phyloP scores from a whole-genome alignment of 345 rosid species.

The Rhizophora apiculata region DNA sequence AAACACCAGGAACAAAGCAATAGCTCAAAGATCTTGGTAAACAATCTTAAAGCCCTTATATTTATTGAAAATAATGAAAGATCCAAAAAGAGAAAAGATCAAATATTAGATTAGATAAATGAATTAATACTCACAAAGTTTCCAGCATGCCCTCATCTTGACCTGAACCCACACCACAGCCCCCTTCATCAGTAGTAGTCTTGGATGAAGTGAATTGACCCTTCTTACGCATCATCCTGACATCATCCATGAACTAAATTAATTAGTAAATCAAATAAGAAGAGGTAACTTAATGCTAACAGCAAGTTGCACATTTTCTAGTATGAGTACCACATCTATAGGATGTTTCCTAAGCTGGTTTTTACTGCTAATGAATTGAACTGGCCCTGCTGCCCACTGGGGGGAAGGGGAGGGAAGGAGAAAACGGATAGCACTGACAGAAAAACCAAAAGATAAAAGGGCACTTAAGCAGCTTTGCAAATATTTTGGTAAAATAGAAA shows the following conservation, averaged over 20 bases:
- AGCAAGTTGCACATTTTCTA: no score
- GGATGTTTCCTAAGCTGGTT: no score
- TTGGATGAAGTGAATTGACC: constrained; percentile 44
- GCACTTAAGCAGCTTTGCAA: no score
- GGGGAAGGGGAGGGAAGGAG: no score
- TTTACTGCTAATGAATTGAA: no score
- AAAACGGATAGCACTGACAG: no score
- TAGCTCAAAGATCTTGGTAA: background rate
- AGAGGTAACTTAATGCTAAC: no score
- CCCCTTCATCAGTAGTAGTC: constrained; percentile 30
- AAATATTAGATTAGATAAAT: background rate
- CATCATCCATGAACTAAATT: background rate
- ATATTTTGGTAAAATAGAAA: no score
- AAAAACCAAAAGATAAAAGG: no score
- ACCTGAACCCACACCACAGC: constrained; percentile 31
- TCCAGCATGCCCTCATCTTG: constrained; percentile 39
- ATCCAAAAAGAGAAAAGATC: background rate
- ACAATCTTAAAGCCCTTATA: background rate
- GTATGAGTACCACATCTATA: no score
- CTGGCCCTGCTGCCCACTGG: no score
- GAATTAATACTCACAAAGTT: constrained; percentile 27
- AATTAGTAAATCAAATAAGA: no score
- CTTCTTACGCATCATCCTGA: constrained; percentile 51
- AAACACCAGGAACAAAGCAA: background rate
- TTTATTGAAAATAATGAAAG: background rate